These are phyloP conservation scores for Cystofilobasidium macerans DNA, from an alignment of 768 basidiomycete genomes.

Conservation along the genomic window DNA sequence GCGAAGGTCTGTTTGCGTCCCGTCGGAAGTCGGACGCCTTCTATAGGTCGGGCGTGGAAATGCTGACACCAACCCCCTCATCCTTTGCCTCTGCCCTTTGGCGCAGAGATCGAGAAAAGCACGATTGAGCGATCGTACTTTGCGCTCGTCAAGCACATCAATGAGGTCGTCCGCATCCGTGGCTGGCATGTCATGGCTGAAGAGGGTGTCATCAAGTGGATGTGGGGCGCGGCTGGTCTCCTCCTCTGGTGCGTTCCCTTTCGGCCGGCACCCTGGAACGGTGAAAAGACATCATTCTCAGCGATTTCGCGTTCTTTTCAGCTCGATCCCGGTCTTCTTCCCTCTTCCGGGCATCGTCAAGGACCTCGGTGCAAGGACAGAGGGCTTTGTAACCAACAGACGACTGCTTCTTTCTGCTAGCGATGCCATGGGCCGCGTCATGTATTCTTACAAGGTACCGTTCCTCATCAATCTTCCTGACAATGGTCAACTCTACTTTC, in stretches of 20 bases:
- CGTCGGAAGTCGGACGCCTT: neutral
- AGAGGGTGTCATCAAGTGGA: conserved; percentile 85
- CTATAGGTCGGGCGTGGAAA: too few relatives aligned
- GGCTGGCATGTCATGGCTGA: conserved; percentile 89
- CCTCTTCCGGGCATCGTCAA: conserved; percentile 59
- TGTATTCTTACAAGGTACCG: conserved; percentile 81
- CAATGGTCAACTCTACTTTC: too few relatives aligned
- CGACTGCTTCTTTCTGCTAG: conserved; percentile 69
- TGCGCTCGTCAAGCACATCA: conserved; percentile 71
- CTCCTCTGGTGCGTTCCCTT: conserved; percentile 33
- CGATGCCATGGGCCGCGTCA: conserved; percentile 87
- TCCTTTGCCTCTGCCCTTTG: conserved; percentile 64
- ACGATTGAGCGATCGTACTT: conserved; percentile 81
- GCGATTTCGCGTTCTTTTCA: conserved; percentile 63
- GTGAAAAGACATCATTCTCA: neutral
- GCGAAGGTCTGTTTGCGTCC: neutral
- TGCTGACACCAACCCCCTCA: neutral
- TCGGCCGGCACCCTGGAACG: too few relatives aligned
- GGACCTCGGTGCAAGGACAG: conserved; percentile 57
- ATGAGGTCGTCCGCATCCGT: conserved; percentile 60
- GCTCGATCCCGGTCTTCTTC: conserved; percentile 89
- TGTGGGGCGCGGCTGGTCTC: conserved; percentile 92
- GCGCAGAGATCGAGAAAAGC: conserved; percentile 81
- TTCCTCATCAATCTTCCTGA: neutral
- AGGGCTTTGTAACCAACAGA: conserved; percentile 94